Evolutionary conservation across 306 rosid genomes (phyloP).

Genomic region (Quercus parvula): DNA sequence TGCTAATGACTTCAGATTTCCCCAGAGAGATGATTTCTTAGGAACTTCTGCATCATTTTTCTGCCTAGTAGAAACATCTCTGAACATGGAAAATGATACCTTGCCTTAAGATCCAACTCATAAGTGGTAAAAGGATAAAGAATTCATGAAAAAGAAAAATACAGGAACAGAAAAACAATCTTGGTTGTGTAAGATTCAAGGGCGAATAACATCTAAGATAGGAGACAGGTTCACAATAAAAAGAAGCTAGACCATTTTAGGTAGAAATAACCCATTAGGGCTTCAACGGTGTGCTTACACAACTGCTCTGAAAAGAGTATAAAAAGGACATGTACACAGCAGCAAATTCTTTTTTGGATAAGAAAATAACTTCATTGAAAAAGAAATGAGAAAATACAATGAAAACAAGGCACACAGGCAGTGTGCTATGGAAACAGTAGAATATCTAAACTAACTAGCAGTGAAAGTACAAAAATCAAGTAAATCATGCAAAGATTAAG

Average conservation of each 20-base stretch:
- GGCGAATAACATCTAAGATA: neutral
- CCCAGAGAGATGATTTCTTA: constrained; percentile 52
- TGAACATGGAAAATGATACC: constrained; percentile 27
- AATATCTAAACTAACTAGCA: too few relatives aligned
- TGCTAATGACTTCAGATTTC: constrained; percentile 64
- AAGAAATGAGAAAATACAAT: too few relatives aligned
- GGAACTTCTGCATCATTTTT: constrained; percentile 24
- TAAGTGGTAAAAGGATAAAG: neutral
- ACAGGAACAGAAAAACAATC: neutral
- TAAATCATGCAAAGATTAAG: too few relatives aligned
- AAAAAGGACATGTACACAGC: neutral
- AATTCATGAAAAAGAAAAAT: neutral
- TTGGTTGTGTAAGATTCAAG: neutral
- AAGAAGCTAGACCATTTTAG: neutral
- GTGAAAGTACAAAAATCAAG: too few relatives aligned
- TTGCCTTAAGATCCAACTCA: constrained; percentile 15
- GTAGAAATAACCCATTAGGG: neutral
- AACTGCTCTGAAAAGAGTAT: too few relatives aligned
- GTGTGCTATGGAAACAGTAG: too few relatives aligned
- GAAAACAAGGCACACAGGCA: too few relatives aligned
- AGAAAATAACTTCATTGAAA: too few relatives aligned
- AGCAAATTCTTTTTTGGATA: neutral
- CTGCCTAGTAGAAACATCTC: constrained; percentile 27
- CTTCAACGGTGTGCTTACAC: neutral
- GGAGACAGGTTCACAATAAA: neutral